phyloP scores from a whole-genome alignment of 495 filamentous ascomycete species.

The Trichoderma parareesei region DNA sequence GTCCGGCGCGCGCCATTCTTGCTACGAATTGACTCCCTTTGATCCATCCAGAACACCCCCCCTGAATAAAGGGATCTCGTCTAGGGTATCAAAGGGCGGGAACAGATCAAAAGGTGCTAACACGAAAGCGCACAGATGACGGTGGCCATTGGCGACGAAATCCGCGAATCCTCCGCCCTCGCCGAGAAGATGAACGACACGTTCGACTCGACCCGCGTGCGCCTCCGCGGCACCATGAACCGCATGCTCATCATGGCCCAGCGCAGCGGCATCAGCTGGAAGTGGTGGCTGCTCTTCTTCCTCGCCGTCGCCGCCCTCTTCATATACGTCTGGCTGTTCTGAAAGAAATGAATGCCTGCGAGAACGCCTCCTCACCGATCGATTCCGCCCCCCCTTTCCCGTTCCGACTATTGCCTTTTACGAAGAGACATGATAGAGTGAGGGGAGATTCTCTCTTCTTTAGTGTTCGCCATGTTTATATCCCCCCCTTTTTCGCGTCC shows the following conservation, averaged over 20 bases:
- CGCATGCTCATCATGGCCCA: constrained; percentile 95
- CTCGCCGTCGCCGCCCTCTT: constrained; percentile 70
- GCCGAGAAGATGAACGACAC: constrained; percentile 84
- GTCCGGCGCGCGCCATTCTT: constrained; percentile 24
- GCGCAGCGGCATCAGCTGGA: constrained; percentile 87
- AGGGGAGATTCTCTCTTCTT: too few relatives aligned
- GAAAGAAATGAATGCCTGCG: neutral
- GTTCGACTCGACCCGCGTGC: constrained; percentile 75
- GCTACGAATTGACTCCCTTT: too few relatives aligned
- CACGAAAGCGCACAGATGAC: constrained; percentile 57
- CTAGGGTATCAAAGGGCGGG: neutral
- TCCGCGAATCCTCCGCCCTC: constrained; percentile 74
- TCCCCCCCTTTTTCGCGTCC: too few relatives aligned
- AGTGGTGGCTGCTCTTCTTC: constrained; percentile 86
- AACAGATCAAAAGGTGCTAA: neutral
- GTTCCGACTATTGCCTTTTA: too few relatives aligned
- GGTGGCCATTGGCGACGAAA: constrained; percentile 86
- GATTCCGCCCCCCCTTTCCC: too few relatives aligned
- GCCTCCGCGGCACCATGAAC: constrained; percentile 87
- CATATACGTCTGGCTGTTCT: constrained; percentile 81
- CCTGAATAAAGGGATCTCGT: too few relatives aligned
- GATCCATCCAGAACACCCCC: neutral
- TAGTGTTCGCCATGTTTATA: too few relatives aligned
- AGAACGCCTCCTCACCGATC: too few relatives aligned
- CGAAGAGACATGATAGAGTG: neutral